Base-by-base conservation (phyloP, 495 filamentous ascomycete species). In the Melanomma pulvis-pyrius region DNA sequence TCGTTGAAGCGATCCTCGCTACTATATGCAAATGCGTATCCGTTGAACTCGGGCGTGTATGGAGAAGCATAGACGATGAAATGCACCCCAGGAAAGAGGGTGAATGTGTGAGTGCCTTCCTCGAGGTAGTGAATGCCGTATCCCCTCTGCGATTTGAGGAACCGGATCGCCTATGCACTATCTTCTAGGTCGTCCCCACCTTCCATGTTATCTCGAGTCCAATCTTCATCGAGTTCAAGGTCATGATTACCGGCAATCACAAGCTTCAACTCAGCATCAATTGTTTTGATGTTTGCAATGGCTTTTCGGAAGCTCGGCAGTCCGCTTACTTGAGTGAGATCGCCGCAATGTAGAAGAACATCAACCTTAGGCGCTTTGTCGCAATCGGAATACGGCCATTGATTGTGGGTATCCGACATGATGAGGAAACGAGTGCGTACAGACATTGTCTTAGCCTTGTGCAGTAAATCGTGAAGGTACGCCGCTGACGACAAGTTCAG, bases 231-330 rank as follows among this genome's bases (percentile, higher is more conserved):
- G 2, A 71, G 44, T 13, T 63, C 57, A 1, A 63, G 64, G 36
- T 71, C 68, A 26, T 68, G 59, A 49, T 71, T 68, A 32, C 68
- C 68, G 11, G 68, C 58, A 30, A 68, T 71, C 1, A 71, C 65
- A 24, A 71, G 67, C 48, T 64, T 68, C 6, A 71, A 52, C 19
- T 71, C 68, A 9, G 68, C 65, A 0, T 68, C 65, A 30, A 71
- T 56, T 21, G 26, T 41, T 5, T 22, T 48, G 41, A 71, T 53
- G 32, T 55, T 53, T 2, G 25, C 1, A 4, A 71, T 25, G 5
- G 68, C 59, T 22, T 13, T 50, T 19, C 46, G 59, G 51, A 61
- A 68, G 21, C 34, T 36, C 1, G 57, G 21, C 2, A 67, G 25
- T 11, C 64, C 65, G 46, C 68, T 65, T 2, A 68, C 44, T 58